phyloP scores from a whole-genome alignment of 169 alveolate genomes.

The Cryptosporidium xiaoi region DNA sequence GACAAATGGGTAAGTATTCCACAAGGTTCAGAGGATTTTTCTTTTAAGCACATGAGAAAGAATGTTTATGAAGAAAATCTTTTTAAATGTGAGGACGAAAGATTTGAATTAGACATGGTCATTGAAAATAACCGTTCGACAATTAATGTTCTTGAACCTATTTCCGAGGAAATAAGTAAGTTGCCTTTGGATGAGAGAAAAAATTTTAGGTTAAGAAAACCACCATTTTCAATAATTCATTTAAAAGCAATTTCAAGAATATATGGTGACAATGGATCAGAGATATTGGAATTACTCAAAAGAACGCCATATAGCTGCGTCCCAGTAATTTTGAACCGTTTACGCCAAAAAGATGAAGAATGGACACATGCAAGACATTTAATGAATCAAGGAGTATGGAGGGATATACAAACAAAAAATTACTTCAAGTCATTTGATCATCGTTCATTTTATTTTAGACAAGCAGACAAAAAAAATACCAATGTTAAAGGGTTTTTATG shows the following conservation, averaged over 20 bases:
- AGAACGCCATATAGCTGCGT: constrained; percentile 81
- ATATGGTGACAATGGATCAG: constrained; percentile 82
- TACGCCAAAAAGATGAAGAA: constrained; percentile 80
- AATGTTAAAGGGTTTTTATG: constrained; percentile 77
- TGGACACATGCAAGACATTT: constrained; percentile 77
- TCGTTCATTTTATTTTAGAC: constrained; percentile 83
- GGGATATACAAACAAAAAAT: constrained; percentile 82
- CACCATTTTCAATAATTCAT: constrained; percentile 77
- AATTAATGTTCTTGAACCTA: constrained; percentile 77
- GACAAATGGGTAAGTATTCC: constrained; percentile 86
- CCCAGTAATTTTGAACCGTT: constrained; percentile 80
- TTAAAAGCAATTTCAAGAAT: constrained; percentile 80
- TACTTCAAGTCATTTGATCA: constrained; percentile 86
- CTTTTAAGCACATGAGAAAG: constrained; percentile 84
- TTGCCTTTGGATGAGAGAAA: constrained; percentile 74
- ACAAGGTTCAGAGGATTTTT: constrained; percentile 85
- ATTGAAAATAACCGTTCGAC: constrained; percentile 80
- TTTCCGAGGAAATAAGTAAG: constrained; percentile 74
- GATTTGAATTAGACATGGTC: constrained; percentile 84
- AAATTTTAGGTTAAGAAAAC: constrained; percentile 72
- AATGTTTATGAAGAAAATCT: constrained; percentile 86
- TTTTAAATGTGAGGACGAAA: constrained; percentile 87
- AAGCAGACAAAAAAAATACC: constrained; percentile 83
- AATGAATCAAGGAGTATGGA: constrained; percentile 80
- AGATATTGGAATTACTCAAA: constrained; percentile 78